Conservation (phyloP, 805 yeast species). For the Nakazawaea wickerhamii region DNA sequence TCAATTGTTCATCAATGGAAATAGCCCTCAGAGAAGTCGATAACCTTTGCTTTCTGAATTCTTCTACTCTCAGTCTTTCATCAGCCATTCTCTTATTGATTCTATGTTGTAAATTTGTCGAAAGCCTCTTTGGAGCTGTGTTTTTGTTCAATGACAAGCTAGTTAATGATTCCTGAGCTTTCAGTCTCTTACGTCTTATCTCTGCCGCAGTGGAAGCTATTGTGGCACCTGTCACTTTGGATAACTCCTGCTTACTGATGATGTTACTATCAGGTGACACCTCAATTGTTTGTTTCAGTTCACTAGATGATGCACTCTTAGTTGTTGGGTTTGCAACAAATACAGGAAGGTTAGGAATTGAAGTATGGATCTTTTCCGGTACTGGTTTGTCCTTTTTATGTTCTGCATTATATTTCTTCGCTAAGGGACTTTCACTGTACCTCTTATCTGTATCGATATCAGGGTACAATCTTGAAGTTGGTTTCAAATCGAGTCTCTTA, state of each 20-base stretch:
- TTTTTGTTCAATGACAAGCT: constrained; percentile 3
- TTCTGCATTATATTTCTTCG: not conserved
- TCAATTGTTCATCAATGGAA: constrained; percentile 10
- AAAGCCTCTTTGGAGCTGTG: constrained; percentile 1
- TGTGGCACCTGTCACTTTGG: not conserved
- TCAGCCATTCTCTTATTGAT: constrained; percentile 13
- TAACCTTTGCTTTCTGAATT: constrained; percentile 6
- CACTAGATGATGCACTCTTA: not conserved
- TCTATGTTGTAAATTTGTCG: constrained; percentile 1
- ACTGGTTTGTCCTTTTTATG: not conserved
- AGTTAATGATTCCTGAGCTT: constrained; percentile 7
- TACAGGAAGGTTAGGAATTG: constrained; percentile 8
- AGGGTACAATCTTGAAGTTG: not conserved
- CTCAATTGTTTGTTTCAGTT: not conserved
- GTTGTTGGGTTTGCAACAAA: not conserved
- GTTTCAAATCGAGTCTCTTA: constrained; percentile 2
- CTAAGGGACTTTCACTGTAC: constrained; percentile 8
- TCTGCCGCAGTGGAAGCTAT: constrained; percentile 4
- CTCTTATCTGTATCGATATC: constrained; percentile 8
- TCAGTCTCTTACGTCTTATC: constrained; percentile 5
- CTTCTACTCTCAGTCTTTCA: constrained; percentile 10
- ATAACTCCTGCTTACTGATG: constrained; percentile 8
- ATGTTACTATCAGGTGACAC: constrained; percentile 9
- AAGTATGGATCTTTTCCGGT: not conserved
- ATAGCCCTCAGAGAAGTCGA: constrained; percentile 2